Evolutionary conservation across 139 green algal species (phyloP).

Genomic region (Coelastrella sp.): DNA sequence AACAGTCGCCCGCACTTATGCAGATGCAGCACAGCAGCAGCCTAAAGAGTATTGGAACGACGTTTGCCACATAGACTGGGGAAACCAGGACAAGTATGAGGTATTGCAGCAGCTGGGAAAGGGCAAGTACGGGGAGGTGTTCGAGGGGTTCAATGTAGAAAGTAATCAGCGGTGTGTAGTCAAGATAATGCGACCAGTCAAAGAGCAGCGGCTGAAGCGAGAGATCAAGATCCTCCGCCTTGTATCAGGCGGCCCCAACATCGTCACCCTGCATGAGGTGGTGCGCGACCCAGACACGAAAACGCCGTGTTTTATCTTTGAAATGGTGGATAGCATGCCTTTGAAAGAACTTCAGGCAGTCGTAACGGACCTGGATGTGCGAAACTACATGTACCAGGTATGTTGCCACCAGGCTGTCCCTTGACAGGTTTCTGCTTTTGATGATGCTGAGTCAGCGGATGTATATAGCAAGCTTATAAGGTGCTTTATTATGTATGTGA

Average conservation of each 20-base stretch:
- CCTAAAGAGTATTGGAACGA: conserved; percentile 97
- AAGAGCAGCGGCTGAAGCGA: conserved; percentile 97
- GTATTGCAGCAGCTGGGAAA: conserved; percentile 95
- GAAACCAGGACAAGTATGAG: conserved; percentile 63
- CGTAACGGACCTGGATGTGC: conserved; percentile 94
- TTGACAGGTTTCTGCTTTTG: too few relatives aligned
- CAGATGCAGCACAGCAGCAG: conserved; percentile 87
- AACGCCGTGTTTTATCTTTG: conserved; percentile 97
- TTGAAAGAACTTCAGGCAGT: conserved; percentile 73
- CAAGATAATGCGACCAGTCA: conserved; percentile 99
- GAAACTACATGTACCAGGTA: conserved; percentile 93
- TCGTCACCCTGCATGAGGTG: conserved; percentile 96
- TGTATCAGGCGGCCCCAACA: conserved; percentile 96
- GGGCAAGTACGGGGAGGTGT: conserved; percentile 99
- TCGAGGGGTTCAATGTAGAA: conserved; percentile 89
- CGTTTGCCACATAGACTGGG: conserved; percentile 84
- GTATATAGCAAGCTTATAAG: too few relatives aligned
- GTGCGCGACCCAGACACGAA: conserved; percentile 95
- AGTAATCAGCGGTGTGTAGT: conserved; percentile 84
- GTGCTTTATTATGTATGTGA: too few relatives aligned
- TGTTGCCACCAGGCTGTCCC: too few relatives aligned
- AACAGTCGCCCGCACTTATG: conserved; percentile 76
- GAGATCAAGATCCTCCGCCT: conserved; percentile 99
- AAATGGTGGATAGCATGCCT: conserved; percentile 66
- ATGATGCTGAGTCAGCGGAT: too few relatives aligned